These are phyloP conservation scores for Stentor roeselii DNA, from an alignment of 73 alveolate genomes.

Conservation along the genomic window DNA sequence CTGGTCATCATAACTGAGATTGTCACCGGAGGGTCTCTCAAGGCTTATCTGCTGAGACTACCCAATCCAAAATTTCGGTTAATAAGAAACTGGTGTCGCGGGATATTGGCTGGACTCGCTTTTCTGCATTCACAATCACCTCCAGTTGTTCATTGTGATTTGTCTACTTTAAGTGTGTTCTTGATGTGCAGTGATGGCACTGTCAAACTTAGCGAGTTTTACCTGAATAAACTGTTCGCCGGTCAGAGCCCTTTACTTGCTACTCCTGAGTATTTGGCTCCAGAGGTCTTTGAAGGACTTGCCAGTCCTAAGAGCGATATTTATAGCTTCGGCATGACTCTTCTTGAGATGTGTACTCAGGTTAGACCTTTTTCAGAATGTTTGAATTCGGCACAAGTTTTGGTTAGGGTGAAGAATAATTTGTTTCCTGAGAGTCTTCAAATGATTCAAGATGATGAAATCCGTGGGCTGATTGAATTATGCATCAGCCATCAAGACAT, in stretches of 20 bases:
- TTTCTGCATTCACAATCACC: constrained; percentile 83
- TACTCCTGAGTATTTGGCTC: constrained; percentile 87
- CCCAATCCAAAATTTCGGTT: constrained; percentile 80
- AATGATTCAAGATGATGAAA: background rate
- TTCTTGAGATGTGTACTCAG: constrained; percentile 81
- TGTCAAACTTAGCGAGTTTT: constrained; percentile 96
- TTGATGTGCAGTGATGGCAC: constrained; percentile 91
- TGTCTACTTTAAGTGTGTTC: constrained; percentile 92
- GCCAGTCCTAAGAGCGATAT: constrained; percentile 84
- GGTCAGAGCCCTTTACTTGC: constrained; percentile 80
- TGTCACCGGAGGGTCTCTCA: constrained; percentile 91
- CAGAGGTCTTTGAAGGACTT: constrained; percentile 80
- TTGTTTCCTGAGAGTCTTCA: background rate
- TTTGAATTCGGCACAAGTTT: background rate
- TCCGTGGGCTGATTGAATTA: background rate
- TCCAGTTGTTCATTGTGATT: constrained; percentile 84
- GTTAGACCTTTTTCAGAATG: constrained; percentile 84
- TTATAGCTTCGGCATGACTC: constrained; percentile 82
- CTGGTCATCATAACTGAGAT: constrained; percentile 95
- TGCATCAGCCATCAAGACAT: background rate
- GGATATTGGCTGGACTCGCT: constrained; percentile 83
- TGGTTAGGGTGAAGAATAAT: background rate
- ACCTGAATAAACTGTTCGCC: constrained; percentile 85
- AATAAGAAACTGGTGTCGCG: constrained; percentile 87
- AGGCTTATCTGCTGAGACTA: constrained; percentile 70